phyloP scores from a whole-genome alignment of 257 asterid species.

The Lithospermum erythrorhizon region DNA sequence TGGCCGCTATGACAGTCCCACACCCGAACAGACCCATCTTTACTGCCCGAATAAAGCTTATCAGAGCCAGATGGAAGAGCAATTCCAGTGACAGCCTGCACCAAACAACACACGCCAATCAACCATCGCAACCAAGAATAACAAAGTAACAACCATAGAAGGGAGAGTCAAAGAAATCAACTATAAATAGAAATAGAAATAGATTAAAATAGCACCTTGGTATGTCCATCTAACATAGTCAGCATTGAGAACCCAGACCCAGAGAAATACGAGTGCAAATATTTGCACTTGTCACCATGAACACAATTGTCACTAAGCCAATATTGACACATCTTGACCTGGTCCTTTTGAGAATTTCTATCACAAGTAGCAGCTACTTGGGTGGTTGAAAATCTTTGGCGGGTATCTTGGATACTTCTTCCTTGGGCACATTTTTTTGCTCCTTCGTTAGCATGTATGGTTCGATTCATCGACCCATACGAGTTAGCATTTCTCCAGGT shows the following conservation, averaged over 20 bases:
- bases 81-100: conserved; percentile 39
- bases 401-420: background rate
- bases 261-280: conserved; percentile 32
- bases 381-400: background rate
- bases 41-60: conserved; percentile 35
- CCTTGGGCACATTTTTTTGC: conserved; percentile 1
- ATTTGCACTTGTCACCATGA: conserved; percentile 34
- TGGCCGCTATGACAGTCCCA: conserved; percentile 54
- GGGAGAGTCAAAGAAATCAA: background rate
- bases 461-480: conserved; percentile 5
- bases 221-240: conserved; percentile 43
- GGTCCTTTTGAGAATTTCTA: conserved; percentile 12
- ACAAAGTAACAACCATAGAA: no score
- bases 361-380: no score
- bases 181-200: background rate
- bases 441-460: conserved; percentile 3
- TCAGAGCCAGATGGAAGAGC: conserved; percentile 34
- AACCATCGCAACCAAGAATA: background rate
- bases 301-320: conserved; percentile 38
- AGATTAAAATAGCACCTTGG: conserved; percentile 25
- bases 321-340: conserved; percentile 24
- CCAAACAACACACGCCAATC: background rate
- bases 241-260: conserved; percentile 42
- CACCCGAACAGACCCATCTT: conserved; percentile 24
- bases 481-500: conserved; percentile 10